Base-by-base conservation (phyloP, 2,329 filamentous ascomycete species). In the Ustulina deusta region DNA sequence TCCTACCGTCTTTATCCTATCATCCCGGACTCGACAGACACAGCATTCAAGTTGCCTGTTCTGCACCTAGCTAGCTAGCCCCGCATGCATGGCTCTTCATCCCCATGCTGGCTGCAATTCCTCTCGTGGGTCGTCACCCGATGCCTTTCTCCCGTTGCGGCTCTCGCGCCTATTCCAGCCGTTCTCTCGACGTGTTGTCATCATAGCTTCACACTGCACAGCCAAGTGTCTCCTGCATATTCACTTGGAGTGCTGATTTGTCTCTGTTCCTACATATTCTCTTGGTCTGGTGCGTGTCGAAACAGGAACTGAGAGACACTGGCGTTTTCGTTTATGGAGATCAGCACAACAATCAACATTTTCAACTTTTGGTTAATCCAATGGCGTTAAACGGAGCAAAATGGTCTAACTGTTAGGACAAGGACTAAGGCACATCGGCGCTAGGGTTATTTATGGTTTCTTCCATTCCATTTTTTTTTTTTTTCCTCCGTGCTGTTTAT, bases 281-380 rank as follows among this genome's bases (percentile, higher is more conserved):
- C 46, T 48, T 48, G 29, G 48, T 55, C n/a, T 61, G 46, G 29
- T 49, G 22, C 34, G 56, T 48, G 40, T 58, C 55, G 42, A 60
- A 56, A 32, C 38, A 56, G 55, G 49, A 48, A 34, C 34, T 40
- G 27, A 46, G 54, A 20, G 56, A 56, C 34, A 56, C 44, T 40
- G 69, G 69, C 60, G 63, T 69, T 69, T 65, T 58, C 48, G 27
- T 66, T 61, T 64, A 57, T 38, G 55, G 46, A 59, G 68, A 63
- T 63, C 62, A 63, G 65, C 60, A 48, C 63, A 64, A 60, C 52
- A 62, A 64, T 64, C 61, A 34, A 36, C 25, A 25, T 63, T 66
- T 62, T 17, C 40, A 40, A 51, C n/a, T 64, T 57, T 54, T 48
- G 29, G 40, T 36, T 63, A 22, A 44, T 54, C 7, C 40, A 38